Evolutionary conservation across 2,329 filamentous ascomycete genomes (phyloP).

Genomic region (Aureobasidium sp.): DNA sequence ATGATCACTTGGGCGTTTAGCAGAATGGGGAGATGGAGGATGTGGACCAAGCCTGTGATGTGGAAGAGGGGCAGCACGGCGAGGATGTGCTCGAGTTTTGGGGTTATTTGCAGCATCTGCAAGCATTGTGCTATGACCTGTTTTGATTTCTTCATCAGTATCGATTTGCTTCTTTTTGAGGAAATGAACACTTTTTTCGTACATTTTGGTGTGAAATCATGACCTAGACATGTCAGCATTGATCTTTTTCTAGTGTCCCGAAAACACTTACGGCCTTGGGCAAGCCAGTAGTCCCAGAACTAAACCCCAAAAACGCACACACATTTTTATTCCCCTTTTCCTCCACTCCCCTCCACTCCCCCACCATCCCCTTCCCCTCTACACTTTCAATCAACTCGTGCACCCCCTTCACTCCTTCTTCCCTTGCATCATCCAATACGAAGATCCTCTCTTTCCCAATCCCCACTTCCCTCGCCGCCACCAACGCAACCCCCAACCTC

Average conservation of each 20-base stretch:
- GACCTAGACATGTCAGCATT: conserved; percentile 28
- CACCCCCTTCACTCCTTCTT: conserved; percentile 45
- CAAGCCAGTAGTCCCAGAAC: conserved; percentile 44
- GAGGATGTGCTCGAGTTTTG: conserved; percentile 46
- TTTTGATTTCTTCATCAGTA: no score
- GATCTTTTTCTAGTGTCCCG: not conserved
- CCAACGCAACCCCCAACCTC: conserved; percentile 48
- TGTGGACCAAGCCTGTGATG: conserved; percentile 57
- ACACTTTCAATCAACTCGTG: conserved; percentile 41
- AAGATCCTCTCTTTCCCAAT: conserved; percentile 48
- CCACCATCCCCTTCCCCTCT: conserved; percentile 37
- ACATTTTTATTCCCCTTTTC: conserved; percentile 52
- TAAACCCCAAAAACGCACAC: conserved; percentile 48
- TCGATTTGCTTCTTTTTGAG: not conserved
- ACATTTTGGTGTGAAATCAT: conserved; percentile 51
- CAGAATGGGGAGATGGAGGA: conserved; percentile 55
- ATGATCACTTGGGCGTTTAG: conserved; percentile 62
- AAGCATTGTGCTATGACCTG: conserved; percentile 50
- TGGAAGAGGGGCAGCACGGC: conserved; percentile 56
- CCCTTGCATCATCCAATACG: conserved; percentile 51
- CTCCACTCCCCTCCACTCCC: conserved; percentile 43
- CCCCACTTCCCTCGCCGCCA: conserved; percentile 49
- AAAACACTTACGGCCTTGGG: conserved; percentile 38
- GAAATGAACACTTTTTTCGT: not conserved
- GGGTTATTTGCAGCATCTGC: conserved; percentile 50